Evolutionary conservation across 148 eudicot genomes (phyloP).

Genomic region (Selenicereus undatus): DNA sequence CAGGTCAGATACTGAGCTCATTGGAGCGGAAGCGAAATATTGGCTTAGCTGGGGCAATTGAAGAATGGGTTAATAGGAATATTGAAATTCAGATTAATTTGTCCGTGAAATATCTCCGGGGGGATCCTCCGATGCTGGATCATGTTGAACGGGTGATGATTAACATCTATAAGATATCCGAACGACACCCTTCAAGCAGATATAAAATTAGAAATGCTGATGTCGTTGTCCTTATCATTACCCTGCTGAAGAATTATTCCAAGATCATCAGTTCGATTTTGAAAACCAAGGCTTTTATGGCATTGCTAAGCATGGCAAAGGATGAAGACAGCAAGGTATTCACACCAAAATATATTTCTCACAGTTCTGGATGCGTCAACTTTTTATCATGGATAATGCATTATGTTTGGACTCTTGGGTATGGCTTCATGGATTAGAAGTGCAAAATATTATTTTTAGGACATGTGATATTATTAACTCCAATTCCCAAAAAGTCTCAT

Average conservation of each 20-base stretch:
- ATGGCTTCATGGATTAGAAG: no score
- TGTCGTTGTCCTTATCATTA: slow-evolving; percentile 37
- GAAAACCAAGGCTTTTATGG: slow-evolving; percentile 61
- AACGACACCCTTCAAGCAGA: slow-evolving; percentile 54
- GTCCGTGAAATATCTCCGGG: slow-evolving; percentile 45
- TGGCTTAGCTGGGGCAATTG: slow-evolving; percentile 73
- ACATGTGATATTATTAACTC: not conserved
- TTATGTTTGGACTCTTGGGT: not conserved
- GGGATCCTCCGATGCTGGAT: slow-evolving; percentile 36
- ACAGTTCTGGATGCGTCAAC: not conserved
- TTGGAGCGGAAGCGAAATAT: slow-evolving; percentile 62
- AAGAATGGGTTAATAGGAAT: slow-evolving; percentile 65
- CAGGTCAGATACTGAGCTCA: slow-evolving; percentile 53
- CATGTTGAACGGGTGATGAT: slow-evolving; percentile 41
- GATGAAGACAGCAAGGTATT: slow-evolving; percentile 68
- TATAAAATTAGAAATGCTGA: slow-evolving; percentile 56
- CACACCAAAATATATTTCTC: not conserved
- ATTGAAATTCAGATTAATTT: slow-evolving; percentile 54
- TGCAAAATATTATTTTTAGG: not conserved
- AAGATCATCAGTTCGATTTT: slow-evolving; percentile 37
- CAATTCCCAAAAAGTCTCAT: not conserved
- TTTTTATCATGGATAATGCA: not conserved
- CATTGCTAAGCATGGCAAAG: slow-evolving; percentile 54
- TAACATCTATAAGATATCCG: slow-evolving; percentile 45
- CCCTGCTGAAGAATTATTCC: slow-evolving; percentile 39